phyloP scores from a whole-genome alignment of 163 green algal genomes.

The Prototheca wickerhamii region DNA sequence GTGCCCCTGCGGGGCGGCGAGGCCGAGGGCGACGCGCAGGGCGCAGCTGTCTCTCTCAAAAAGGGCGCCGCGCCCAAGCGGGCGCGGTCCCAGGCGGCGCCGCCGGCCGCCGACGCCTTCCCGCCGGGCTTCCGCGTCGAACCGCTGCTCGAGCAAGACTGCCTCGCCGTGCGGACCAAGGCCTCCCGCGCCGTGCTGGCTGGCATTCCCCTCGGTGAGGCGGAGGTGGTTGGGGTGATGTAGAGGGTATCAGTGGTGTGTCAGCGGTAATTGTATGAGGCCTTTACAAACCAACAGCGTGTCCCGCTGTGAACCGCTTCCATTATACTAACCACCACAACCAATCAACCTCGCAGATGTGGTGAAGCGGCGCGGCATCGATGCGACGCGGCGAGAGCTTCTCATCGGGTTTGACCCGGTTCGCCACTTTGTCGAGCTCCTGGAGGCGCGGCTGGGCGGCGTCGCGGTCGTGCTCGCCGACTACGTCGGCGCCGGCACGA shows the following conservation, averaged over 20 bases:
- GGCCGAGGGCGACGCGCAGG: background rate
- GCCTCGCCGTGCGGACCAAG: background rate
- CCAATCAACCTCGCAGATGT: conserved; percentile 22
- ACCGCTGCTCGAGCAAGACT: background rate
- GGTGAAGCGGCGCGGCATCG: conserved; percentile 21
- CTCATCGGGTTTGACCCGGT: conserved; percentile 75
- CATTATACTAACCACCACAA: too few relatives aligned
- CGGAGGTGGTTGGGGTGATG: background rate
- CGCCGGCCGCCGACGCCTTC: conserved; percentile 5
- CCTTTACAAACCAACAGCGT: too few relatives aligned
- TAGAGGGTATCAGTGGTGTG: too few relatives aligned
- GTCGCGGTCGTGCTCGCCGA: conserved; percentile 55
- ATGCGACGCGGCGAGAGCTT: conserved; percentile 48
- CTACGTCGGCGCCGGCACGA: conserved; percentile 21
- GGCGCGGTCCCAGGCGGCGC: too few relatives aligned
- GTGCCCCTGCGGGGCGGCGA: background rate
- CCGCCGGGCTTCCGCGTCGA: background rate
- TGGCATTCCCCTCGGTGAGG: conserved; percentile 17
- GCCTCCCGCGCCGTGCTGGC: conserved; percentile 10
- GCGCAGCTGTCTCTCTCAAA: too few relatives aligned
- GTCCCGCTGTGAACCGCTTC: too few relatives aligned
- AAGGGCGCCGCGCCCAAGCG: too few relatives aligned
- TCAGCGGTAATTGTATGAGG: too few relatives aligned
- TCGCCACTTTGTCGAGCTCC: conserved; percentile 20
- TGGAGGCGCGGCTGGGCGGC: conserved; percentile 41